Percentiles rank a stretch among this genome's conserved stretches.
phyloP scores from a whole-genome alignment of 331 rosid species.

The Dryas integrifolia region DNA sequence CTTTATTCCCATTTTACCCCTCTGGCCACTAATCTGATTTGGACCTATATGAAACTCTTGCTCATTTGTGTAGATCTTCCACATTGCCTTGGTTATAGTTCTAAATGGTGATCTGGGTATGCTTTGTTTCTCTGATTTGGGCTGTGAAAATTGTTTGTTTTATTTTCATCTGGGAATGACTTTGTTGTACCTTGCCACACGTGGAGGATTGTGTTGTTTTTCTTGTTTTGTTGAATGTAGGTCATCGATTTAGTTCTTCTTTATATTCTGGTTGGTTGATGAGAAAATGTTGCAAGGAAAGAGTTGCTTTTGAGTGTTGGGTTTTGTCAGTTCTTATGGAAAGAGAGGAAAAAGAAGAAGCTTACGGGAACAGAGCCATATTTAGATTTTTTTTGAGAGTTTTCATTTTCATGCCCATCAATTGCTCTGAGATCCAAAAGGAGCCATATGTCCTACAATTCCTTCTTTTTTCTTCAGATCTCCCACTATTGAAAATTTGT shows the following conservation, averaged over 20 bases:
- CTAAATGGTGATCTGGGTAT: constrained; percentile 39
- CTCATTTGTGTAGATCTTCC: constrained; percentile 42
- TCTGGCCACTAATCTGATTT: background rate
- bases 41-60: constrained; percentile 2
- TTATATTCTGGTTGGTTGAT: constrained; percentile 5
- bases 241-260: background rate
- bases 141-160: background rate
- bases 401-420: constrained; percentile 1
- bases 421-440: constrained; percentile 35
- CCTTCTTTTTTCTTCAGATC: constrained; percentile 45
- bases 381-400: background rate
- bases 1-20: constrained; percentile 13
- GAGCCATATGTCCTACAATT: background rate
- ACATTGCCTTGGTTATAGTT: constrained; percentile 29
- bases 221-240: background rate
- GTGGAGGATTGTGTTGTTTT: constrained; percentile 7
- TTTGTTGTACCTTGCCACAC: constrained; percentile 7
- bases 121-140: constrained; percentile 26
- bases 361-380: constrained; percentile 14
- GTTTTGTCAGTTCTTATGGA: constrained; percentile 7
- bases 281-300: constrained; percentile 14
- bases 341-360: background rate
- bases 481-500: constrained; percentile 6
- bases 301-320: constrained; percentile 3
- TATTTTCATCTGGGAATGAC: background rate